A percentile compares a stretch with the other conserved stretches of the same genome.
phyloP scores from a whole-genome alignment of 2,329 filamentous ascomycete genomes.

The Sarocladium brachiariae region DNA sequence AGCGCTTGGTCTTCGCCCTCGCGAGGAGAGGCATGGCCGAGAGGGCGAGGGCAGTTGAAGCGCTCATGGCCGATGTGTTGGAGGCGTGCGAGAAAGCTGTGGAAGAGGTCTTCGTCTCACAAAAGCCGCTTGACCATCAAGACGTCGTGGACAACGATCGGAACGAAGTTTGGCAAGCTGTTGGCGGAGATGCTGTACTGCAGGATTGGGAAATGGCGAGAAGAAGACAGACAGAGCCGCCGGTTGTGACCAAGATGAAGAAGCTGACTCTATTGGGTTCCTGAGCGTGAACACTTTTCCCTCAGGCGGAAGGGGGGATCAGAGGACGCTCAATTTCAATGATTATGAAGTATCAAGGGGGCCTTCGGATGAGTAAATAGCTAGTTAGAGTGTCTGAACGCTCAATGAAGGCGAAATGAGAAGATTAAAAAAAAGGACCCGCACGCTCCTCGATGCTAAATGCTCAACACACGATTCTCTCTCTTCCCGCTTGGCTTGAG shows the following conservation, averaged over 20 bases:
- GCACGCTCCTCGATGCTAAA: slow-evolving; percentile 5
- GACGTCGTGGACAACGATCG: slow-evolving; percentile 15
- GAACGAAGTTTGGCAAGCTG: slow-evolving; percentile 26
- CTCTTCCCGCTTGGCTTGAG: neutral
- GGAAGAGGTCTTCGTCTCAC: slow-evolving; percentile 57
- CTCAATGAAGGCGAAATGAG: neutral
- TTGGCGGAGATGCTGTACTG: slow-evolving; percentile 46
- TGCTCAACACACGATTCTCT: neutral
- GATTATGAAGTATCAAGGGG: too few relatives aligned
- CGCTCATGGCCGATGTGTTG: slow-evolving; percentile 66
- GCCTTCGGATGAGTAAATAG: too few relatives aligned
- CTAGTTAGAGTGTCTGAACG: too few relatives aligned
- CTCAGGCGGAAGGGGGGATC: too few relatives aligned
- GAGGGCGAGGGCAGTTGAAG: slow-evolving; percentile 71
- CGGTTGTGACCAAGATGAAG: slow-evolving; percentile 41
- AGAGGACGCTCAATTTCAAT: too few relatives aligned
- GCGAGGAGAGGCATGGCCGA: slow-evolving; percentile 81
- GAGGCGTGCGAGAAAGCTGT: slow-evolving; percentile 61
- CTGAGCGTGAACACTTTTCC: too few relatives aligned
- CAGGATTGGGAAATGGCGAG: slow-evolving; percentile 38
- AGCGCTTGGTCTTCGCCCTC: slow-evolving; percentile 68
- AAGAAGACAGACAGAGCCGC: slow-evolving; percentile 39
- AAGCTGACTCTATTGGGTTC: slow-evolving; percentile 45
- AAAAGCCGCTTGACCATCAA: slow-evolving; percentile 14
- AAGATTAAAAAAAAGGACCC: neutral